phyloP scores from a whole-genome alignment of 495 filamentous ascomycete genomes.

The Cudoniella acicularis region DNA sequence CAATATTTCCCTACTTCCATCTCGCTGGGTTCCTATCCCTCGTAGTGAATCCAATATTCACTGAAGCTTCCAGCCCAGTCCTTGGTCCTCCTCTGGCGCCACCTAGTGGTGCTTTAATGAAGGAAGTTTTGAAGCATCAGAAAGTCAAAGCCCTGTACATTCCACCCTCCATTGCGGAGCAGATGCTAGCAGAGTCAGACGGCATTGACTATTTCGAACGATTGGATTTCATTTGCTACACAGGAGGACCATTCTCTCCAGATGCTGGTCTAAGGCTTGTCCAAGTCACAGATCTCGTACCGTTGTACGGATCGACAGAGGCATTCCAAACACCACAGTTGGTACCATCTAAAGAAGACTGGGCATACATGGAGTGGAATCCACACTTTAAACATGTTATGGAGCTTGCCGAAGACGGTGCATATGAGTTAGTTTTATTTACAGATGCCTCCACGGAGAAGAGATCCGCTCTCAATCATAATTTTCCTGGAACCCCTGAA shows the following conservation, averaged over 20 bases:
- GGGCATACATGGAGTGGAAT: background rate
- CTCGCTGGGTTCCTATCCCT: background rate
- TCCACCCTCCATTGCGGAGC: constrained; percentile 2
- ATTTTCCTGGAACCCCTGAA: constrained; percentile 48
- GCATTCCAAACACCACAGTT: background rate
- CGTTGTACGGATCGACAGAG: constrained; percentile 6
- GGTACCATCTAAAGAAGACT: background rate
- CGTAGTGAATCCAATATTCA: background rate
- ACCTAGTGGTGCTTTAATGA: background rate
- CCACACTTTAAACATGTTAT: background rate
- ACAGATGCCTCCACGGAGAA: constrained; percentile 27
- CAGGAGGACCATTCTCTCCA: background rate
- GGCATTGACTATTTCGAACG: background rate
- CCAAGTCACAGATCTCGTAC: constrained; percentile 9
- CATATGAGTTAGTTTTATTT: background rate
- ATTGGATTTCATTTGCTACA: constrained; percentile 2
- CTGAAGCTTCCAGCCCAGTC: background rate
- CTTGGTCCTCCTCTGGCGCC: background rate
- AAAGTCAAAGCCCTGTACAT: background rate
- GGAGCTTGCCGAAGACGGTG: constrained; percentile 36
- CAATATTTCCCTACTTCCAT: constrained; percentile 2
- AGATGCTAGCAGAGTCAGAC: background rate
- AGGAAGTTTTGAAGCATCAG: background rate
- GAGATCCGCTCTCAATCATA: constrained; percentile 39
- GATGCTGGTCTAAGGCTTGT: background rate